Conservation (phyloP, 805 yeast genomes). For the Metschnikowia amazonensis region DNA sequence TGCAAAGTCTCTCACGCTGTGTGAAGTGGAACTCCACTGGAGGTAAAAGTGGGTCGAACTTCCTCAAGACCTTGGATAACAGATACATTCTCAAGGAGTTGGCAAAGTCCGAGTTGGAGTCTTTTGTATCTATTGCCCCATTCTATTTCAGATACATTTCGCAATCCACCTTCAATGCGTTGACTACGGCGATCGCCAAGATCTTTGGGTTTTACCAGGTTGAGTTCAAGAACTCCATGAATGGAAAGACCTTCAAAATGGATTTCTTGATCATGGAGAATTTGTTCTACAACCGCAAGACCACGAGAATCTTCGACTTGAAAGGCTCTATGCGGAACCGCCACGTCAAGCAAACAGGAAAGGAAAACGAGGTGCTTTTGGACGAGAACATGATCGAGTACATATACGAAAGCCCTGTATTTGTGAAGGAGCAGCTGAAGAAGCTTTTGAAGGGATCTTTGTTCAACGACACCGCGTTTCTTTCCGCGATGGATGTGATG, state of each 20-base stretch:
- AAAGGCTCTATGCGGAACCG: conserved; percentile 98
- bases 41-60: conserved; percentile 94
- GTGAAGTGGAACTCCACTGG: conserved; percentile 95
- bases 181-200: conserved; percentile 92
- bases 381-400: conserved; percentile 99
- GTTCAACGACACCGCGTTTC: conserved; percentile 91
- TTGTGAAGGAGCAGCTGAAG: conserved; percentile 89
- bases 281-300: conserved; percentile 76
- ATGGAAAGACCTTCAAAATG: conserved; percentile 76
- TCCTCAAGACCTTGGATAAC: conserved; percentile 87
- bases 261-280: conserved; percentile 96
- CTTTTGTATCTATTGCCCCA: conserved; percentile 93
- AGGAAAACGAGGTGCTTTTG: conserved; percentile 85
- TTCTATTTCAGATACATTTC: conserved; percentile 94
- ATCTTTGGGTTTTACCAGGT: conserved; percentile 95
- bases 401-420: conserved; percentile 92
- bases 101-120: conserved; percentile 83
- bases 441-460: conserved; percentile 79
- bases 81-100: conserved; percentile 86
- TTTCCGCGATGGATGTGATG: conserved; percentile 98
- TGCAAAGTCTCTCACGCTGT: conserved; percentile 90
- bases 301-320: conserved; percentile 85
- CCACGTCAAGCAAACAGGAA: conserved; percentile 94
- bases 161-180: conserved; percentile 89
- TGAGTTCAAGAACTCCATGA: conserved; percentile 72